Base-by-base conservation (phyloP, 2,329 filamentous ascomycete species). In the Aspergillus felis region DNA sequence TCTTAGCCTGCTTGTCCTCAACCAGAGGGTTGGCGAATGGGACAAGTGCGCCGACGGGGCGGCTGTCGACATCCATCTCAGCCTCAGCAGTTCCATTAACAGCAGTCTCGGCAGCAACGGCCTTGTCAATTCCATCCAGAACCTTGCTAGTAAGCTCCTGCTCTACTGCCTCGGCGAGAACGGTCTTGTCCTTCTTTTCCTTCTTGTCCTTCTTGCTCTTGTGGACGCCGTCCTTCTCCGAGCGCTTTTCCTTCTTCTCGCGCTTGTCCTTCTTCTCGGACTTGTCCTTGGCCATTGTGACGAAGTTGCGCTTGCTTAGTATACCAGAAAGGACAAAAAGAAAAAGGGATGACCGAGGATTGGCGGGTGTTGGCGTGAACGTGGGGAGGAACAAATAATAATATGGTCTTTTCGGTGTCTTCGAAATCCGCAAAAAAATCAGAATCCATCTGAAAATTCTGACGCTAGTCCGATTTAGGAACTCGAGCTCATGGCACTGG, bases 1-100 rank as follows among this genome's bases (percentile, higher is more conserved):
- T 81, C 75, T 80, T 81, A 58, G 75, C 76, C 55, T 71, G 68
- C 73, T 81, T 81, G 57, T 81, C 79, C 62, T 81, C 78, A 4
- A 77, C 78, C 65, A 81, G 65, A 54, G 79, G 79, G 62, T 77
- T 76, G 61, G 79, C 79, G 65, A 81, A 81, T 10, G 78, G 79
- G 59, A 81, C 79, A 54, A 80, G 64, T 41, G 79, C 77, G 48
- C 78, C 78, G 54, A 78, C 60, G 53, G 77, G 76, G 56, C 71
- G 71, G 53, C 24, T 49, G 56, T 70, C 69, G 53, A 66, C 55
- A 41, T 66, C 68, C 64, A 67, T 68, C 52, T 69, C 69, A 32
- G 59, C 64, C 49, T 71, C 64, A 51, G 61, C 61, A 8, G 66
- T 64, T 29, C 57, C 67, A 52, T 66, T 65, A 53, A 64, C 64